phyloP scores from a whole-genome alignment of 495 filamentous ascomycete species.

The Achaetomiella virescens region DNA sequence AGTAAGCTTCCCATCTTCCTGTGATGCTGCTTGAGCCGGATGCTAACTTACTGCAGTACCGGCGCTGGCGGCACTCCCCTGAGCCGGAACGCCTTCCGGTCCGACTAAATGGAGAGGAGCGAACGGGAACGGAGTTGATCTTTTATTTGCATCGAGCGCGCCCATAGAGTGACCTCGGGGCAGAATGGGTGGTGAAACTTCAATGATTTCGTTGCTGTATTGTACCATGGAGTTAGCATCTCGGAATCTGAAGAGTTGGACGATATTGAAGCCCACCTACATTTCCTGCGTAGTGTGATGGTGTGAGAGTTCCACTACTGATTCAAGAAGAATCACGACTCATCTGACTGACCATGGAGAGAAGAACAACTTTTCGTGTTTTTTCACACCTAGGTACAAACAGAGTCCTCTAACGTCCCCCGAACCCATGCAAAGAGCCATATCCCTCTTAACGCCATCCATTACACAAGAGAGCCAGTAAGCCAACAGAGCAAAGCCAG shows the following conservation, averaged over 20 bases:
- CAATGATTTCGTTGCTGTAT: conserved; percentile 13
- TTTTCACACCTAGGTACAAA: conserved; percentile 8
- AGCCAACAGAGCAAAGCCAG: conserved; percentile 7
- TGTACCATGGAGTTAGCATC: conserved; percentile 20
- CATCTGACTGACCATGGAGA: not conserved
- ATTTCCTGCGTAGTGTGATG: not conserved
- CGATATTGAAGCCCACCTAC: not conserved
- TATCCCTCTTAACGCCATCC: conserved; percentile 20
- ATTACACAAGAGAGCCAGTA: conserved; percentile 17
- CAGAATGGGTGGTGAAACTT: conserved; percentile 9
- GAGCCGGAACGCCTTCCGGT: conserved; percentile 15
- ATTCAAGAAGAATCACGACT: too few relatives aligned
- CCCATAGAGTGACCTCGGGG: conserved; percentile 13
- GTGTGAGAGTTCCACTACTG: too few relatives aligned
- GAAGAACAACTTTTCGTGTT: conserved; percentile 7
- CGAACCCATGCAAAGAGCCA: conserved; percentile 13
- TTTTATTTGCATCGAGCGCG: conserved; percentile 10
- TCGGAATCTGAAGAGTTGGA: conserved; percentile 8
- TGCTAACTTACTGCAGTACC: not conserved
- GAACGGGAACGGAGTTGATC: conserved; percentile 2
- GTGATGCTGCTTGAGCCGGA: not conserved
- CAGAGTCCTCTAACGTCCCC: conserved; percentile 1
- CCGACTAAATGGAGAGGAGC: conserved; percentile 6
- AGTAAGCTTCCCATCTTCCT: conserved; percentile 20
- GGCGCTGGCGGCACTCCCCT: conserved; percentile 12